Conservation (phyloP, 1,284 basidiomycete species). For the Phellinidium pouzarii region DNA sequence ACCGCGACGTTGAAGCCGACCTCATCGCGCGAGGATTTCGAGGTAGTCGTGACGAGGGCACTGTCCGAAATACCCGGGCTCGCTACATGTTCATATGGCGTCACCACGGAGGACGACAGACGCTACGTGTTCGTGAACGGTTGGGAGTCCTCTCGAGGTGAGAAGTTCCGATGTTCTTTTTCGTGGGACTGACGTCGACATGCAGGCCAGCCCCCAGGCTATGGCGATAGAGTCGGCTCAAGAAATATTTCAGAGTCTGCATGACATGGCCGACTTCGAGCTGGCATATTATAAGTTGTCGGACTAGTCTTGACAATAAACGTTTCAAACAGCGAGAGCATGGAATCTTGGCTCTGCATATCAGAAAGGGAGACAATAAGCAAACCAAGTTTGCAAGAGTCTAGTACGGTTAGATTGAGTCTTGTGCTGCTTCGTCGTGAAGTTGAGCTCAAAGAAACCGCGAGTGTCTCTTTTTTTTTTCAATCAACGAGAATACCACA, state of each 20-base stretch:
- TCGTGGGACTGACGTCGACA: background rate
- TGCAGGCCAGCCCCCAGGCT: background rate
- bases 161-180: background rate
- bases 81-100: background rate
- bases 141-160: conserved; percentile 1
- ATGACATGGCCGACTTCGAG: background rate
- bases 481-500: no score
- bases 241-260: background rate
- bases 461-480: no score
- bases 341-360: no score
- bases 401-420: no score
- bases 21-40: background rate
- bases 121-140: conserved; percentile 6
- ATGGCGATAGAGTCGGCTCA: background rate
- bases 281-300: background rate
- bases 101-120: background rate
- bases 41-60: background rate
- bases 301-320: background rate
- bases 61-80: background rate
- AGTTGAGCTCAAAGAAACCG: no score
- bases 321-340: background rate
- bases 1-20: conserved; percentile 10
- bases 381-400: no score
- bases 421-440: no score
- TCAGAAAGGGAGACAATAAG: no score